These are phyloP conservation scores for Obba rivulosa DNA, from an alignment of 768 basidiomycete species.

Conservation along the genomic window DNA sequence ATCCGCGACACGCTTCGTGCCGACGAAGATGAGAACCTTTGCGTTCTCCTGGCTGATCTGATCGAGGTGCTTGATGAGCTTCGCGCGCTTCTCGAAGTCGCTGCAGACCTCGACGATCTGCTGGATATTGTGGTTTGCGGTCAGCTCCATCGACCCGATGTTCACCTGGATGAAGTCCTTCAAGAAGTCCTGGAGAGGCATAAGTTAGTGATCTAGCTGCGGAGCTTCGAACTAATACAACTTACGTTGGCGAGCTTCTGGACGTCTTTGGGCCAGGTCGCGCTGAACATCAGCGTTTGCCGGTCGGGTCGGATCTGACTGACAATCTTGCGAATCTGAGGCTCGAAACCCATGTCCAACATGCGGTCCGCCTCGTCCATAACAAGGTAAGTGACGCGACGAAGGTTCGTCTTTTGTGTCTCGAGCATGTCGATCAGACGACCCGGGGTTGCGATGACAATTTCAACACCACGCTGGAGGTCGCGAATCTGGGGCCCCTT, in stretches of 20 bases:
- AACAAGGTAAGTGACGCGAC: constrained; percentile 94
- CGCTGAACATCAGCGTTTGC: constrained; percentile 98
- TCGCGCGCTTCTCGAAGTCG: constrained; percentile 95
- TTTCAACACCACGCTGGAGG: constrained; percentile 92
- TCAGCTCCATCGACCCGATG: constrained; percentile 97
- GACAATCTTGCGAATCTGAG: constrained; percentile 98
- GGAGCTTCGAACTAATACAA: neutral
- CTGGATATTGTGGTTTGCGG: constrained; percentile 96
- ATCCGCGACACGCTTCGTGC: constrained; percentile 95
- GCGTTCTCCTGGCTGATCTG: constrained; percentile 95
- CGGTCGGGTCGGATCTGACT: constrained; percentile 96
- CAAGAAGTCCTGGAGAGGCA: constrained; percentile 71
- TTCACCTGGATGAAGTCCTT: constrained; percentile 97
- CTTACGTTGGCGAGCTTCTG: constrained; percentile 89
- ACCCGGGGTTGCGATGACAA: constrained; percentile 99
- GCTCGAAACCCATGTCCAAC: constrained; percentile 99
- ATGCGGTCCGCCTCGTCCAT: constrained; percentile 99
- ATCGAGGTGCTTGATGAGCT: constrained; percentile 95
- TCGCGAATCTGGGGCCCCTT: constrained; percentile 99
- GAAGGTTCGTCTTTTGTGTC: constrained; percentile 91
- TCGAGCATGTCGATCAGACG: constrained; percentile 99
- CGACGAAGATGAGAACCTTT: constrained; percentile 98
- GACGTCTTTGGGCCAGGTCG: constrained; percentile 99
- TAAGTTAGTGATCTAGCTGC: neutral
- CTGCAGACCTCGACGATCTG: constrained; percentile 96